Percentiles rank a stretch among this genome's conserved stretches.
Evolutionary conservation across 208 protist species (phyloP).

Genomic region (Tritrichomonas musculus): DNA sequence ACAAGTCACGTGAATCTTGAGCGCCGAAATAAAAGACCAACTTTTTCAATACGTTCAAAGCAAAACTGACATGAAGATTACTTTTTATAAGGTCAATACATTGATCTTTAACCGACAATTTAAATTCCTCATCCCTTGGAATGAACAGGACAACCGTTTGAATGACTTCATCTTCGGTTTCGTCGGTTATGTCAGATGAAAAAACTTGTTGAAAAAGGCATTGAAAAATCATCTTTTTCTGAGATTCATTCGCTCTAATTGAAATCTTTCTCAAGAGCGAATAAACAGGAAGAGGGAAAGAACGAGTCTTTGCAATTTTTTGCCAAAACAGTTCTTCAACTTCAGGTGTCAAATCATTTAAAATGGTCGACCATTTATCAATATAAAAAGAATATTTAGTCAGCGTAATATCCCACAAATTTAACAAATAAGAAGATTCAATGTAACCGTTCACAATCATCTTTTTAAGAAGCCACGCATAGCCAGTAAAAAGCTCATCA

Average conservation of each 20-base stretch:
- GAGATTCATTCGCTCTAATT: too few species aligned
- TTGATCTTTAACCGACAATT: neutral
- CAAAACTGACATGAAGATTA: neutral
- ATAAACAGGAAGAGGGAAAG: too few species aligned
- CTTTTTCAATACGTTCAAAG: neutral
- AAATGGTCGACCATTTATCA: neutral
- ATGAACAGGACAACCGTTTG: neutral
- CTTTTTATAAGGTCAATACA: neutral
- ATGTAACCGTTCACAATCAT: neutral
- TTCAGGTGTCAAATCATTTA: too few species aligned
- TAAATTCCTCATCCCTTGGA: neutral
- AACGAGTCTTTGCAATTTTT: too few species aligned
- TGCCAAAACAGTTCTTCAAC: too few species aligned
- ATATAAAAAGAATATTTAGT: neutral
- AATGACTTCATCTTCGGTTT: neutral
- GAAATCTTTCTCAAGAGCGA: too few species aligned
- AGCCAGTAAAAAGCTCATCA: neutral
- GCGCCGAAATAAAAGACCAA: neutral
- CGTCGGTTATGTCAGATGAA: neutral
- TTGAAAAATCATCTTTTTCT: too few species aligned
- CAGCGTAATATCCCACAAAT: neutral
- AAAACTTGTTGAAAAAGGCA: too few species aligned
- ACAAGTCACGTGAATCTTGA: neutral
- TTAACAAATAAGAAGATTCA: neutral
- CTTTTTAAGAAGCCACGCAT: neutral